Evolutionary conservation across 768 basidiomycete species (phyloP), one percentile per base, ranked within the genome.

Genomic region (Russula lepida): DNA sequence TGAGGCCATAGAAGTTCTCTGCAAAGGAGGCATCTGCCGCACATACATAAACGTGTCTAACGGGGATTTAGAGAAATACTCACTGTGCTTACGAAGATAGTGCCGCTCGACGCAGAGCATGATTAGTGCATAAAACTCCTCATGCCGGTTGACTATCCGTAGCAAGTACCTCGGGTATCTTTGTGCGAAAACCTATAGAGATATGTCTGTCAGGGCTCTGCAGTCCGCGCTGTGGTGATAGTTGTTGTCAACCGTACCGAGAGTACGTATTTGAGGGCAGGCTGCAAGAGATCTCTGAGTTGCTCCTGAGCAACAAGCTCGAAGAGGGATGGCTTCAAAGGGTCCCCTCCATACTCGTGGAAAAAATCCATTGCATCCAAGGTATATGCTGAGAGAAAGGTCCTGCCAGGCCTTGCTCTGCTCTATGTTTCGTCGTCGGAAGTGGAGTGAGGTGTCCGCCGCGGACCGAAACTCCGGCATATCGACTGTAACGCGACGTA

Each of bases 231-330:
- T 15, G n/a, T 30, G 21, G 9, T 21, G n/a, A 11, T 21, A 28
- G 54, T 44, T 9, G 54, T 44, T 9, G 15, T 23, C 17, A 4
- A 13, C 71, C 87, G 75, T 71, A 95, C 95, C 63, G 89, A 88
- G 35, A 98, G 76, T 48, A 95, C 86, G 75, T 98, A 98, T 75
- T 95, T 92, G 70, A 97, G 76, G 15, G 95, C 93, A 35, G 95
- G 95, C 69, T 98, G 95, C 13, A 98, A 79, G 7, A 97, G 79
- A 70, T 95, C 92, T 61, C 89, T 77, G 21, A 98, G 82, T 71
- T 98, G 94, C 66, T 97, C 95, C 72, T 97, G 91, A 7, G 92
- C 93, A 41, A 97, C 78, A 12, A 98, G 82, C 70, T 98, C 95
- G 68, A 95, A 98, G 15, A 97, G 73, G 12, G 89, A 89, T 2